Evolutionary conservation across 208 protist species (phyloP), one percentile per base, ranked within the genome.

Genomic region (Trypanosoma boissoni): DNA sequence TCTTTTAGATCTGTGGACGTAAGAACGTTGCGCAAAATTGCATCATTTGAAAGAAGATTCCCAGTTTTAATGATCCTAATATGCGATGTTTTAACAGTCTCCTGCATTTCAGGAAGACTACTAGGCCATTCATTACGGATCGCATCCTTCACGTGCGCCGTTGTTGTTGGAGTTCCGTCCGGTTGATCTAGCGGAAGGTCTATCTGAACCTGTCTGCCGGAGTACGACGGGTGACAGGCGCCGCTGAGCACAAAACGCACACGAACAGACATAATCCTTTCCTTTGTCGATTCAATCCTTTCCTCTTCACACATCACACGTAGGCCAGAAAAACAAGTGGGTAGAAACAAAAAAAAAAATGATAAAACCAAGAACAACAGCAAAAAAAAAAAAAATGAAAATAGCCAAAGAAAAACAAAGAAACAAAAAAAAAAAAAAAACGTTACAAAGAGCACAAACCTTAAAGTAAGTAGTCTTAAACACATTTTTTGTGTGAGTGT

Each of bases 181-280:
- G 60, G 50, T 42, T 80, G 69, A 29, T 29, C 34, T 3, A 92
- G 49, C 2, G 81, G 72, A 14, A 89, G 72, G 16, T 61, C 42
- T 48, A 81, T 36, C 50, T 83, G 69, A 36, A 92, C 61, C n/a
- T 84, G 80, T 20, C 69, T 45, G 2, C 86, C 86, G 27, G 78
- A 85, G 61, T 88, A 92, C 28, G 58, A 51, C 0, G 60, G 41
- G 52, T 75, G 60, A 55, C 82, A 92, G 4, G 81, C 77, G 1
- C 82, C 86, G 12, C 74, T 92, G 41, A 92, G 50, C 12, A 92
- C 68, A 65, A 88, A 83, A n/a, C 77, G 76, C 21, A 90, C 62
- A 43, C 68, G 69, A 37, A 88, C 58, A 32, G 57, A 56, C 1
- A 70, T 63, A 2, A 54, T 41, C 28, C 9, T 27, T 28, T 8